Conservation (phyloP, 257 asterid genomes). For the Parsonsia alboflavescens region DNA sequence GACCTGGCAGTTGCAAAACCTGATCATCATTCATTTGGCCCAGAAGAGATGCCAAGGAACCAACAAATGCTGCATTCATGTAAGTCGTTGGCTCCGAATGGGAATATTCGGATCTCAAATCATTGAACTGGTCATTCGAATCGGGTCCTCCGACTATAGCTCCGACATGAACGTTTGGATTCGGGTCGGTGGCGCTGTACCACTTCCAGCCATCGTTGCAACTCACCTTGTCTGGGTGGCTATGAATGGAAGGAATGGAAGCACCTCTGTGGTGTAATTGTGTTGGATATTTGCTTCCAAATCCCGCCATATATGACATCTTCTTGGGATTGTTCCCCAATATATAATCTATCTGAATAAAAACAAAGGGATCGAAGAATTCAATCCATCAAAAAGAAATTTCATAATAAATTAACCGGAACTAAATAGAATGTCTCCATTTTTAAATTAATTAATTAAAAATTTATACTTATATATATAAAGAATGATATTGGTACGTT, state of each 20-base stretch:
- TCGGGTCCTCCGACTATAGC: constrained; percentile 78
- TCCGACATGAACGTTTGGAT: constrained; percentile 67
- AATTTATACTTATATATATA: no score
- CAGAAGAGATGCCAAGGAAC: constrained; percentile 46
- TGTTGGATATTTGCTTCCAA: constrained; percentile 43
- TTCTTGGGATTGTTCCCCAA: constrained; percentile 61
- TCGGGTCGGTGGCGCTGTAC: constrained; percentile 39
- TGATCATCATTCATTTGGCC: constrained; percentile 9
- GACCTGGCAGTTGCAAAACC: not conserved
- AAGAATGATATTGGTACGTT: no score
- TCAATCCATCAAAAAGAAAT: not conserved
- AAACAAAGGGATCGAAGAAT: not conserved
- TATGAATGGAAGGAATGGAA: constrained; percentile 57
- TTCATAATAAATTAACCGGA: no score
- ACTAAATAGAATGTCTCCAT: no score
- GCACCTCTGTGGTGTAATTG: constrained; percentile 77
- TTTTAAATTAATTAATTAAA: no score
- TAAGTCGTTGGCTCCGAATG: constrained; percentile 67
- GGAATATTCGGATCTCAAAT: constrained; percentile 50
- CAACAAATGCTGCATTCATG: constrained; percentile 73
- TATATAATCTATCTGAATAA: constrained; percentile 58
- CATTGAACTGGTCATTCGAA: constrained; percentile 44
- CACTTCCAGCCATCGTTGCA: constrained; percentile 49
- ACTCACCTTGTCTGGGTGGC: constrained; percentile 33
- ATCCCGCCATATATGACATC: constrained; percentile 67